A percentile compares a stretch with the other conserved stretches of the same genome.
phyloP scores from a whole-genome alignment of 768 basidiomycete species.

The Amanita muscaria region DNA sequence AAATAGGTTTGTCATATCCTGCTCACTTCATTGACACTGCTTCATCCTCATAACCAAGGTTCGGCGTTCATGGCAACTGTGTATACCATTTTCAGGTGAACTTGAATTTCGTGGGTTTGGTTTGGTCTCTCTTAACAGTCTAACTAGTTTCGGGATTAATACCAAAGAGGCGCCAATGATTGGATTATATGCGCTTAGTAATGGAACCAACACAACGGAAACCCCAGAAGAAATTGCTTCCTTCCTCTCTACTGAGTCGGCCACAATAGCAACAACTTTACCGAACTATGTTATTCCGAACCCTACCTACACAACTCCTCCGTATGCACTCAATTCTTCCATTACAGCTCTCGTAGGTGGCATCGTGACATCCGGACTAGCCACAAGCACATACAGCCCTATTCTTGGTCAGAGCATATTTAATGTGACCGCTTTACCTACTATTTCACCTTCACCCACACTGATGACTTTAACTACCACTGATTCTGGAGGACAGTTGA shows the following conservation, averaged over 20 bases:
- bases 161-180: constrained; percentile 67
- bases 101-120: neutral
- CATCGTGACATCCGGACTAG: constrained; percentile 53
- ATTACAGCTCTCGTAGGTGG: constrained; percentile 45
- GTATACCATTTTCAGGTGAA: constrained; percentile 70
- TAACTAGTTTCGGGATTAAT: constrained; percentile 64
- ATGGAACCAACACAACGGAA: constrained; percentile 33
- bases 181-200: constrained; percentile 59
- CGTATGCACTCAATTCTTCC: constrained; percentile 65
- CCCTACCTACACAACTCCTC: constrained; percentile 51
- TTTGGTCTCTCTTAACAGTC: neutral
- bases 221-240: constrained; percentile 35
- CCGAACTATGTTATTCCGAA: constrained; percentile 66
- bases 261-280: constrained; percentile 56
- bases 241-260: constrained; percentile 52
- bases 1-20: constrained; percentile 49
- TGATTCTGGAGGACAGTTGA: constrained; percentile 39
- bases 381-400: constrained; percentile 62
- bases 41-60: too few species aligned
- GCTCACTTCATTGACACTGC: too few species aligned
- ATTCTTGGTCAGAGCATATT: constrained; percentile 35
- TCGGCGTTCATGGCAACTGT: constrained; percentile 65
- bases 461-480: constrained; percentile 51
- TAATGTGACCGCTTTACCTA: constrained; percentile 50
- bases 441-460: constrained; percentile 40